phyloP scores from a whole-genome alignment of 2,329 filamentous ascomycete species.

The Arthroderma sp. region DNA sequence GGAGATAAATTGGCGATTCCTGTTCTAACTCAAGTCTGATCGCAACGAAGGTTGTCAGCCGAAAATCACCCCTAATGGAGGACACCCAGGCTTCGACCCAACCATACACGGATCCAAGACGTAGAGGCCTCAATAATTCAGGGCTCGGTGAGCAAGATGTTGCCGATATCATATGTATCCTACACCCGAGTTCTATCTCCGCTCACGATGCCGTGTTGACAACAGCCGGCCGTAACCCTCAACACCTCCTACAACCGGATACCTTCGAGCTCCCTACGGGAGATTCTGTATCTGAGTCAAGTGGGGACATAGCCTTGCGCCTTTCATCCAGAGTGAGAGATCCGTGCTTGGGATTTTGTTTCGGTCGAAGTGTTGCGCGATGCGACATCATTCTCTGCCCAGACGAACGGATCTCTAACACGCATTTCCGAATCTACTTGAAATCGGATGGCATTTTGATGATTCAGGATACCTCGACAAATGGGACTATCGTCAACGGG shows the following conservation, averaged over 20 bases:
- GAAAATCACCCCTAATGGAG: conserved; percentile 13
- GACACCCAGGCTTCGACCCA: conserved; percentile 58
- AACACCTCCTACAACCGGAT: conserved; percentile 47
- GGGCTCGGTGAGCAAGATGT: conserved; percentile 72
- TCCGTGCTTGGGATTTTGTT: conserved; percentile 61
- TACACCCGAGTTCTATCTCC: conserved; percentile 62
- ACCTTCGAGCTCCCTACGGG: conserved; percentile 29
- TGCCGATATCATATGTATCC: conserved; percentile 75
- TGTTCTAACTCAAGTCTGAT: no score
- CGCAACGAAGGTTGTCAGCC: no score
- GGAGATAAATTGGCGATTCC: no score
- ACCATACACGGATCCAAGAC: conserved; percentile 65
- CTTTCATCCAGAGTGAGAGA: conserved; percentile 62
- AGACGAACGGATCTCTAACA: conserved; percentile 70
- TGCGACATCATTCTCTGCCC: conserved; percentile 64
- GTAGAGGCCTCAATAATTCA: conserved; percentile 66
- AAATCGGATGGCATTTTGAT: conserved; percentile 79
- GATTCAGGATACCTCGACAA: conserved; percentile 90
- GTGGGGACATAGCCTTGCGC: conserved; percentile 58
- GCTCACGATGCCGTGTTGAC: conserved; percentile 58
- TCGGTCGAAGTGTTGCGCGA: conserved; percentile 59
- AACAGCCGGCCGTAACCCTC: conserved; percentile 38
- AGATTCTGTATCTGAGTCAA: conserved; percentile 15
- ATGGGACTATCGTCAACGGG: conserved; percentile 78
- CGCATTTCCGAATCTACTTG: conserved; percentile 89